Evolutionary conservation across 768 basidiomycete species (phyloP), one percentile per base, ranked within the genome.

Genomic region (Chalciporus chontae): DNA sequence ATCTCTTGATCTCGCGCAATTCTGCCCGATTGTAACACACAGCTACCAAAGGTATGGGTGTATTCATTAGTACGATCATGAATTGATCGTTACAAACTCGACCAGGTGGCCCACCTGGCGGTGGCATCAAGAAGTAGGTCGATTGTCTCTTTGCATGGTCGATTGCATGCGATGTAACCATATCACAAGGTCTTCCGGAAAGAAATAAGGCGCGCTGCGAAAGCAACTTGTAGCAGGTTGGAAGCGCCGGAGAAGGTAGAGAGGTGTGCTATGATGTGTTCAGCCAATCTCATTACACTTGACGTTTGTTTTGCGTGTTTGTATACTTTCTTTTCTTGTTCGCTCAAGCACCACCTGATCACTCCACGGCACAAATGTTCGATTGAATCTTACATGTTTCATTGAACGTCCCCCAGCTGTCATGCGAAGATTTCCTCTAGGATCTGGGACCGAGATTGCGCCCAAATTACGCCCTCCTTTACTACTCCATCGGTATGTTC

Each of bases 81-180:
- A 51, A 23, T 38, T 24, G 32, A 23, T 55, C 39, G 51, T 14
- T 23, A 32, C 43, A 11, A 34, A 26, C 15, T 34, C 38, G 21
- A 43, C 40, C 45, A 89, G 89, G 79, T 54, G 88, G 88, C 18
- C 73, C 85, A 9, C 76, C 83, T 46, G 81, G 80, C 17, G 75
- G 79, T 39, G 88, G 90, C 21, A 90, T 92, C 77, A 91, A 92
- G 80, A 92, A 92, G 90, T 90, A 69, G 59, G 85, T 76, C 23
- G 46, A 45, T 43, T 17, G 17, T 54, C 34, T 40, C 19, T 17
- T 34, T 45, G 19, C 18, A 26, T 38, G 39, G 40, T 39, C 49
- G 27, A 50, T 49, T 42, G 45, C 11, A 32, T 48, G 48, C 18
- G 29, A 47, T 37, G 29, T 40, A 50, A 45, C 54, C 26, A 32